These are phyloP conservation scores for Penicillium crystallinum DNA, from an alignment of 495 filamentous ascomycete genomes.

Conservation along the genomic window DNA sequence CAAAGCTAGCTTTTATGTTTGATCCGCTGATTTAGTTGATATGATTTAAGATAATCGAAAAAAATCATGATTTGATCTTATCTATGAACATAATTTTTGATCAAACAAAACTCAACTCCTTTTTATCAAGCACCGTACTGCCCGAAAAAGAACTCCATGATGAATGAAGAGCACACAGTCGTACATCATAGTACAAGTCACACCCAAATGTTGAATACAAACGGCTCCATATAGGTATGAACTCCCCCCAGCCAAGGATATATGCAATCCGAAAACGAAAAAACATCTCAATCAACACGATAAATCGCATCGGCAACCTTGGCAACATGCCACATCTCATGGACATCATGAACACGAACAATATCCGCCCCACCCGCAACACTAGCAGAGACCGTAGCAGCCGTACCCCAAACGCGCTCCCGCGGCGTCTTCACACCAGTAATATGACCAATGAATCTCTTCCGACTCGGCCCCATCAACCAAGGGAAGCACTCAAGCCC, in stretches of 20 bases:
- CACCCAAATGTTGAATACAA: slow-evolving; percentile 29
- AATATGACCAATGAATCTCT: slow-evolving; percentile 79
- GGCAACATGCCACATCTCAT: slow-evolving; percentile 81
- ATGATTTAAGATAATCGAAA: slow-evolving; percentile 18
- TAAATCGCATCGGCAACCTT: slow-evolving; percentile 91
- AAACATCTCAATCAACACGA: slow-evolving; percentile 36
- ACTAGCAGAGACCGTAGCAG: slow-evolving; percentile 80
- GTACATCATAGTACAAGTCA: slow-evolving; percentile 1
- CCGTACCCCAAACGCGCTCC: slow-evolving; percentile 77
- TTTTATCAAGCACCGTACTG: not conserved
- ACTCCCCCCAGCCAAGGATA: not conserved
- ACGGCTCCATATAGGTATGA: not conserved
- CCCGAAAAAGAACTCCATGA: slow-evolving; percentile 19
- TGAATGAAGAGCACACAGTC: slow-evolving; percentile 20
- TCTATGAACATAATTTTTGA: not conserved
- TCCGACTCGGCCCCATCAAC: slow-evolving; percentile 85
- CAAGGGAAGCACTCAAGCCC: slow-evolving; percentile 74
- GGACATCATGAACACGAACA: slow-evolving; percentile 89
- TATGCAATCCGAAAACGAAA: not conserved
- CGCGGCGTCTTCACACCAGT: slow-evolving; percentile 67
- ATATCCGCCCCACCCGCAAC: slow-evolving; percentile 92
- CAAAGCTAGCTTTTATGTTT: slow-evolving; percentile 3
- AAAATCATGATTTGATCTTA: slow-evolving; percentile 15
- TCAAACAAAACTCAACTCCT: not conserved
- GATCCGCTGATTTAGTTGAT: slow-evolving; percentile 12